Evolutionary conservation across 768 basidiomycete species (phyloP), one percentile per base, ranked within the genome.

Genomic region (Mrakia blollopis): DNA sequence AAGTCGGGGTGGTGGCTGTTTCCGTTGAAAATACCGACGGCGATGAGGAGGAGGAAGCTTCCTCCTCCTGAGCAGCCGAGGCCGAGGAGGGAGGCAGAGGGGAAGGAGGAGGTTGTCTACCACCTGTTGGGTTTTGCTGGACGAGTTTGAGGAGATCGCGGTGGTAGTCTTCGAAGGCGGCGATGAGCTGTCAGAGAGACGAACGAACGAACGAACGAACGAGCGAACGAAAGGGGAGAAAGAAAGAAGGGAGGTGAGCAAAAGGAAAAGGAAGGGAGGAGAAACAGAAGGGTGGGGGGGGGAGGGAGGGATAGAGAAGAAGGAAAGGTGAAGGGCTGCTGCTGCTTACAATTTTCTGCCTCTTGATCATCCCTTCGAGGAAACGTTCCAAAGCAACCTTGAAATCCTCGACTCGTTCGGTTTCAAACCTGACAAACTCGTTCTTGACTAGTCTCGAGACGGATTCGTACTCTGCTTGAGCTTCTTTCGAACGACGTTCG

Each of bases 361-460:
- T 86, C 6, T 86, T 83, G 69, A 95, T 91, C 91, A 96, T 92
- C 8, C 91, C 92, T 61, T 94, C 91, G 73, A 98, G 85, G 83
- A 93, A 94, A 5, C 87, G 87, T 83, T 93, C 91, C 79, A 99
- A 83, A 3, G 91, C 87, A 62, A 88, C 86, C 84, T 94, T 95
- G 84, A 98, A 97, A 82, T 98, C 96, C 68, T 93, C 91, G 35
- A 98, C 88, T 61, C 95, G 88, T 84, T 97, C 96, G 81, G 89
- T 88, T 84, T 99, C 96, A 81, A 98, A 98, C 61, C 96, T 86
- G 7, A 89, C 89, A 79, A 94, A 89, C 84, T 99, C 97, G 6
- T 88, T 85, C 84, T 98, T 98, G 80, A 94, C 90, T 28, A 97
- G 85, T 79, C 91, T 91, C 28, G 93, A 92, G 18, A 91, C 90